These are phyloP conservation scores for Erucastrum elatum DNA, from an alignment of 345 rosid species.

Conservation along the genomic window DNA sequence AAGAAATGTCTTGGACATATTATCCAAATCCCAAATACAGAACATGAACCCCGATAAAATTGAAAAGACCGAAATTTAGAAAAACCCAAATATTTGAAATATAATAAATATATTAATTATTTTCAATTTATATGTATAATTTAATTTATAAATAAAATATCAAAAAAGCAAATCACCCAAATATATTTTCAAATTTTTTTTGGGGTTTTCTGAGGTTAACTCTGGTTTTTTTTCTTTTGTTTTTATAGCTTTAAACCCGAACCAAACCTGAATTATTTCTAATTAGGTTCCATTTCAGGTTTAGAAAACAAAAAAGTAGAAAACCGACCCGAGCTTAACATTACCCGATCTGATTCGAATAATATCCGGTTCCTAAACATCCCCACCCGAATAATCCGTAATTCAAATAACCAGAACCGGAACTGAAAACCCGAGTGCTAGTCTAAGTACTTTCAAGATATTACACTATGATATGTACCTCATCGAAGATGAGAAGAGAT, in stretches of 20 bases:
- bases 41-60: background rate
- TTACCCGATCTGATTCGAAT: background rate
- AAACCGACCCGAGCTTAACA: background rate
- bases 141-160: too few species aligned
- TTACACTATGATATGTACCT: slow-evolving; percentile 48
- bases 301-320: too few species aligned
- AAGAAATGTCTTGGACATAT: background rate
- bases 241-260: too few species aligned
- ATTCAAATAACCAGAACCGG: background rate
- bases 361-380: background rate
- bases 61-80: too few species aligned
- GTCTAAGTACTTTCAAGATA: slow-evolving; percentile 21
- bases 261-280: background rate
- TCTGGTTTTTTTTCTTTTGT: too few species aligned
- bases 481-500: slow-evolving; percentile 84
- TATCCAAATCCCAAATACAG: background rate
- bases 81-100: too few species aligned
- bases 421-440: background rate
- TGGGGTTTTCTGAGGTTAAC: too few species aligned
- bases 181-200: too few species aligned
- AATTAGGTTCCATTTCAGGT: background rate
- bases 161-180: too few species aligned
- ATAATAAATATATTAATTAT: too few species aligned
- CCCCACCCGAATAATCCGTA: background rate
- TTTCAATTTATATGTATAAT: too few species aligned